Evolutionary conservation across 1,284 basidiomycete species (phyloP), one percentile per base, ranked within the genome.

Genomic region (Marasmius oreades): DNA sequence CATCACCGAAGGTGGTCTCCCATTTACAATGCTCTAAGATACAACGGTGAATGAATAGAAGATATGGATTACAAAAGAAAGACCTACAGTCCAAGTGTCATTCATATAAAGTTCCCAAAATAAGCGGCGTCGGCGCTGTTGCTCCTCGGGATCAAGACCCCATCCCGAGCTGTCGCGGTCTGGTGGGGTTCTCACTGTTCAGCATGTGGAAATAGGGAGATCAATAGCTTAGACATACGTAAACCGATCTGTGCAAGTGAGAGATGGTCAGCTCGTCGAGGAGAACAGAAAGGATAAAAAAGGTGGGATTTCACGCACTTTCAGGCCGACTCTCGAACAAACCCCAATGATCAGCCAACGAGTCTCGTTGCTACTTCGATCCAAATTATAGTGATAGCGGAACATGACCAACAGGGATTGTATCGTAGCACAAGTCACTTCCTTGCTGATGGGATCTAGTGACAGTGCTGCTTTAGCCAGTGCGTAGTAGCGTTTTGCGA

Each of bases 21-120:
- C 80, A 57, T 74, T 73, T 7, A 77, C 70, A 53, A 82, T 67
- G 53, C 76, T 74, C 78, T 81, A 55, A 26, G 36, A 28, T 2
- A 10, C 47, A 53, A 52, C 20, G 44, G 56, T 33, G 56, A 42
- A 39, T 51, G 52, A 52, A 28, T 20, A 44, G 51, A 31, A 6
- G 37, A 14, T 46, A 45, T 11, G 22, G 45, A 53, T 46, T 44
- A 48, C 51, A 26, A 26, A 33, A 22, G 23, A 58, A 51, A 5
- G 20, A 72, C 77, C 58, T 56, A 80, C 80, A 52, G 73, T 71
- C 77, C 77, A 81, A 4, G 73, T 68, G 60, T 82, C 80, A 69
- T 74, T 77, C 5, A 70, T 70, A 61, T 73, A 80, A 3, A 82
- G 66, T 60, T 84, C 82, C 82, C 82, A 84, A 64, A 81, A 84